Evolutionary conservation across 2,329 filamentous ascomycete species (phyloP), one percentile per base, ranked within the genome.

Genomic region (Alternaria sp.): DNA sequence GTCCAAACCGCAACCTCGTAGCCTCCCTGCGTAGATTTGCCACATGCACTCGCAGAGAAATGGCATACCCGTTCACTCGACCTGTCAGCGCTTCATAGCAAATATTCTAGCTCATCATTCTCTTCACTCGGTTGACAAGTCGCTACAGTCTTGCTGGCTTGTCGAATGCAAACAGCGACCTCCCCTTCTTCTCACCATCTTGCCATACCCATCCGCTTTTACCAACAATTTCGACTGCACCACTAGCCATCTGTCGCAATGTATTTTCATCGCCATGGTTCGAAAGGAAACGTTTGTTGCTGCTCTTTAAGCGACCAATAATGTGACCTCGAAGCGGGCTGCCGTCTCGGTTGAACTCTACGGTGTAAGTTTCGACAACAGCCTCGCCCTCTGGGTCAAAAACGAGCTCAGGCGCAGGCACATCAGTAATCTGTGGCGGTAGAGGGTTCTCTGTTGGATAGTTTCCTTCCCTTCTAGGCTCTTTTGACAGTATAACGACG

Each of bases 331-430:
- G 73, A 14, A 76, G 58, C 0, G 87, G 86, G 1, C 71, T 79
- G 4, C 85, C 86, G 58, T 85, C 81, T 4, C 87, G 82, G 25
- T 79, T 77, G 70, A 85, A 89, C 55, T 88, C 84, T 2, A 89
- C 85, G 0, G 87, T 89, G 59, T 89, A 90, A 10, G 87, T 89
- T 85, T 89, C 87, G 55, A 89, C 82, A 0, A 83, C 70, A 2
- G 83, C 85, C 60, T 84, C 82, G 0, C 87, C 87, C 33, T 86
- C 78, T 0, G 84, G 81, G n/a, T 78, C 66, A 23, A 85, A 69
- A 1, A 63, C 61, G 46, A 77, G 49, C 6, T 69, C 70, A 0
- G 85, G 85, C 4, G 78, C 77, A 0, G 75, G 63, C 1, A 83
- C 70, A 61, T 84, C 82, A 0, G 71, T 77, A 2, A 84, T 66